Evolutionary conservation across 495 filamentous ascomycete genomes (phyloP).

Genomic region (Aspergillus indologenus): DNA sequence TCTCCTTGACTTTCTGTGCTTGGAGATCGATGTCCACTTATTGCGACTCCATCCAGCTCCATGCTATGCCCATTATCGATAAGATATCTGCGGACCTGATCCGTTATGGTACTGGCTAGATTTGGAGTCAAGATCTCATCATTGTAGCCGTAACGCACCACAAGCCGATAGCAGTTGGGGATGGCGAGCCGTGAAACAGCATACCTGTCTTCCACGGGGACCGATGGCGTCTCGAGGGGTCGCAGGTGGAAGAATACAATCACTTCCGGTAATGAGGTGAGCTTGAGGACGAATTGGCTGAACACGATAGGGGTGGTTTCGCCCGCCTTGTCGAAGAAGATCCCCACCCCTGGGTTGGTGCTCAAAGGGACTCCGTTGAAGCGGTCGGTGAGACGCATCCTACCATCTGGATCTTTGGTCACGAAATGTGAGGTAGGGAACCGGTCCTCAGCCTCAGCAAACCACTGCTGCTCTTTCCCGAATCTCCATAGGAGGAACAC

Average conservation of each 20-base stretch:
- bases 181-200: conserved; percentile 46
- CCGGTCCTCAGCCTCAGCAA: conserved; percentile 56
- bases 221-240: conserved; percentile 44
- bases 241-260: conserved; percentile 63
- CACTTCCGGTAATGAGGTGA: conserved; percentile 54
- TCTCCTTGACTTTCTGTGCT: neutral
- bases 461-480: conserved; percentile 73
- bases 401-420: conserved; percentile 5
- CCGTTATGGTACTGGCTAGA: conserved; percentile 56
- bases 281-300: conserved; percentile 62
- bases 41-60: neutral
- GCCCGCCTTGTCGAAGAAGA: conserved; percentile 67
- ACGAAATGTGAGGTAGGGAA: conserved; percentile 40
- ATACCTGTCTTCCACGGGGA: conserved; percentile 46
- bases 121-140: conserved; percentile 64
- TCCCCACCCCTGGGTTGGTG: conserved; percentile 51
- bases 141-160: conserved; percentile 67
- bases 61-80: conserved; percentile 31
- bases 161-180: conserved; percentile 61
- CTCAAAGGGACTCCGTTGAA: conserved; percentile 27
- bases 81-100: conserved; percentile 52
- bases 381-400: conserved; percentile 13
- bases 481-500: conserved; percentile 71
- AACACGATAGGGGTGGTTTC: conserved; percentile 55
- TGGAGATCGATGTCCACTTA: neutral